These are phyloP conservation scores for Dorcoceras hygrometricum DNA, from an alignment of 257 asterid genomes.

Conservation along the genomic window DNA sequence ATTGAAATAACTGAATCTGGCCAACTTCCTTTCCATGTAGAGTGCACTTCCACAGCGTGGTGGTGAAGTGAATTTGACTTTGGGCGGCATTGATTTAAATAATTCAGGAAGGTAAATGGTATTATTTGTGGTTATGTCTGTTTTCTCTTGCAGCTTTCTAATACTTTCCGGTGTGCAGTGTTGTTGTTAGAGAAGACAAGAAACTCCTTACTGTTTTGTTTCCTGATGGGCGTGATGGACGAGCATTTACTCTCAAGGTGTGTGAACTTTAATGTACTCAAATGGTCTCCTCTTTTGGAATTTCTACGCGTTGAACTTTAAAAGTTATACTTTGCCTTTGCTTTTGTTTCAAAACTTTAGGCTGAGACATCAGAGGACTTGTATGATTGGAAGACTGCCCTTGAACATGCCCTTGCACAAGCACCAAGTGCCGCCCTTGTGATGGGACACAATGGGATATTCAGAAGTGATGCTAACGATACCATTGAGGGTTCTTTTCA, in stretches of 20 bases:
- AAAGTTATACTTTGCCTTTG: conserved; percentile 11
- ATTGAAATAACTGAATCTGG: conserved; percentile 18
- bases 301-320: conserved; percentile 17
- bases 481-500: conserved; percentile 69
- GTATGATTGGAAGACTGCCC: conserved; percentile 93
- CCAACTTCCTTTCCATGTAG: conserved; percentile 35
- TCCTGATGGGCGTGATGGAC: conserved; percentile 96
- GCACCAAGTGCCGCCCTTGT: conserved; percentile 95
- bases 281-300: conserved; percentile 3
- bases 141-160: conserved; percentile 23
- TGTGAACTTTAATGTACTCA: conserved; percentile 5
- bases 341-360: conserved; percentile 41
- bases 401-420: conserved; percentile 87
- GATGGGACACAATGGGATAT: conserved; percentile 93
- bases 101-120: conserved; percentile 79
- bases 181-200: conserved; percentile 95
- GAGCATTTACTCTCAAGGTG: conserved; percentile 95
- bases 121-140: conserved; percentile 13
- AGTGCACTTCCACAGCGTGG: conserved; percentile 89
- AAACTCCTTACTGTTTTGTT: conserved; percentile 79
- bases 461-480: conserved; percentile 68
- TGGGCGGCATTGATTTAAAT: conserved; percentile 93
- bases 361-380: conserved; percentile 89
- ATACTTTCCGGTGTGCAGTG: conserved; percentile 47
- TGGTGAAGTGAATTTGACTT: conserved; percentile 88